Base-by-base conservation (phyloP, 768 basidiomycete species). In the Boletus sp. region DNA sequence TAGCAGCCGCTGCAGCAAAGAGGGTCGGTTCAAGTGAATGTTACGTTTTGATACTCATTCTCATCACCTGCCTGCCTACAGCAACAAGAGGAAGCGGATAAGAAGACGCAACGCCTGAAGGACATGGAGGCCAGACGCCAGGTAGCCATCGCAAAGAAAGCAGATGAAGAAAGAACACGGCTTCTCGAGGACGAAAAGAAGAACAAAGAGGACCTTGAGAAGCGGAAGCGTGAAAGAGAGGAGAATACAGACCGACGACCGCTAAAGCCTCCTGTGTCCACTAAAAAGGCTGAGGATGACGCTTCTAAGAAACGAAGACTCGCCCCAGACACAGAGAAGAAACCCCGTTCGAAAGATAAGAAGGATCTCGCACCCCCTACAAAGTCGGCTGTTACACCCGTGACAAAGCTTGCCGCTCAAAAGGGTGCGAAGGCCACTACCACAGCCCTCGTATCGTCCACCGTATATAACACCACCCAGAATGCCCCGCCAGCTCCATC, bases 31-130 rank as follows among this genome's bases (percentile, higher is more conserved):
- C 9, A 50, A 55, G 62, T 41, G 1, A 47, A 5, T 53, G 30
- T 37, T 20, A 1, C 28, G 46, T 35, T 30, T 35, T 58, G 24
- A 53, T 28, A 17, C 33, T 11, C 33, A 20, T 40, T 28, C 54
- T 61, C 39, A 62, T 56, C 47, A 50, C 60, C 46, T 52, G 12
- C 60, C 46, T 52, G 12, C 29, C 28, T 36, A 40, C 65, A 97
- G 95, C 92, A 95, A 79, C 90, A 95, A 77, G 91, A 90, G 62
- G 90, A 92, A 67, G 80, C 82, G 35, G 92, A 92, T 61, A 92
- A 88, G 74, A 92, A 90, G 71, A 82, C 80, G 1, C 75, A 80
- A 11, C 78, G 88, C 29, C 73, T 89, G 57, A 92, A 85, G 63
- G 89, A 93, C 56, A 90, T 90, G 84, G 94, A 95, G 62, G 79